Evolutionary conservation across 345 rosid genomes (phyloP).

Genomic region (Salix dunnii): DNA sequence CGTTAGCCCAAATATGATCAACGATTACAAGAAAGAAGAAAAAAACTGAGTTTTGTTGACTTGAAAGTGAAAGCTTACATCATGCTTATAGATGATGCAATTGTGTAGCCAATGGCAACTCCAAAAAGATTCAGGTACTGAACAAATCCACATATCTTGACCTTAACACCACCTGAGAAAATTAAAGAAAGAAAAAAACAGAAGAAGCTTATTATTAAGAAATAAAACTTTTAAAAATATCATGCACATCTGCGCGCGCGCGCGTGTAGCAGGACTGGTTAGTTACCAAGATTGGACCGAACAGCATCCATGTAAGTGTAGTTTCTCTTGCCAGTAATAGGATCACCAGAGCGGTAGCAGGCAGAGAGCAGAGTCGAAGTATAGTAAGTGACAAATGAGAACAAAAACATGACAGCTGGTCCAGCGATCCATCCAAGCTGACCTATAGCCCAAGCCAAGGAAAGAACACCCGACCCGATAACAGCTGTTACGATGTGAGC

Average conservation of each 20-base stretch:
- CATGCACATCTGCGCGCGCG: too few relatives aligned
- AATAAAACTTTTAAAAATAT: background rate
- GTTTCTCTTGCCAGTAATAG: conserved; percentile 56
- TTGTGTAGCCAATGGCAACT: conserved; percentile 63
- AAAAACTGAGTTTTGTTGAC: background rate
- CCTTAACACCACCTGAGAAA: conserved; percentile 58
- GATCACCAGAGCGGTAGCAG: conserved; percentile 71
- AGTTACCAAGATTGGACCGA: conserved; percentile 53
- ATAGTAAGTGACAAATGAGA: conserved; percentile 68
- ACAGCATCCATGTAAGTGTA: conserved; percentile 76
- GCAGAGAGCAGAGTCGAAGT: conserved; percentile 54
- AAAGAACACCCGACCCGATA: conserved; percentile 75
- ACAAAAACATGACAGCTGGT: conserved; percentile 55
- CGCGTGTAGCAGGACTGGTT: too few relatives aligned
- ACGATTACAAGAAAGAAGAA: background rate
- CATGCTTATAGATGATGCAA: conserved; percentile 79
- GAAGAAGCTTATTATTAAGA: background rate
- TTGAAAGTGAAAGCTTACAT: conserved; percentile 28
- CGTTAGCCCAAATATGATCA: background rate
- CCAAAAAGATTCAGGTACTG: conserved; percentile 76
- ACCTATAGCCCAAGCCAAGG: conserved; percentile 72
- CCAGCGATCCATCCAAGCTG: conserved; percentile 86
- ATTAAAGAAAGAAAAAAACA: too few relatives aligned
- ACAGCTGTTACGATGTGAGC: conserved; percentile 80
- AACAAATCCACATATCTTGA: conserved; percentile 59